Evolutionary conservation across 2,329 filamentous ascomycete species (phyloP).

Genomic region (Leptographium lundbergii): DNA sequence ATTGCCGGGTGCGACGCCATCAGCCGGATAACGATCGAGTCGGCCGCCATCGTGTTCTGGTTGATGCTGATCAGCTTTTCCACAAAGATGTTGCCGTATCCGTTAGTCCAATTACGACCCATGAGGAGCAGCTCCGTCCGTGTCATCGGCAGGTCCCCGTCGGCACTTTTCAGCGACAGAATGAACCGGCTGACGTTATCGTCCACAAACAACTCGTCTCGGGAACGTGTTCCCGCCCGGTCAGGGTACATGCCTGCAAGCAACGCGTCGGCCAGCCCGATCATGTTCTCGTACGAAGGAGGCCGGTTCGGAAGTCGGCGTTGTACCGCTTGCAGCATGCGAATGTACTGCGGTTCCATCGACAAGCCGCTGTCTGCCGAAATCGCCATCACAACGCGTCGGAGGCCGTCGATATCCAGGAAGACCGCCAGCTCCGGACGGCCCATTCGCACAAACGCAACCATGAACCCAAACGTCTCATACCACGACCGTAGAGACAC

Average conservation of each 20-base stretch:
- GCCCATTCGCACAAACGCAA: constrained; percentile 53
- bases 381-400: constrained; percentile 45
- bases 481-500: constrained; percentile 54
- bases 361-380: constrained; percentile 42
- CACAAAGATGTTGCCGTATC: constrained; percentile 38
- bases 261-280: constrained; percentile 35
- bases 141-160: constrained; percentile 12
- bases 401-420: constrained; percentile 48
- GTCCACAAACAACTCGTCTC: constrained; percentile 26
- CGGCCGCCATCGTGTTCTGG: constrained; percentile 38
- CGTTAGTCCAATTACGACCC: constrained; percentile 13
- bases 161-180: constrained; percentile 4
- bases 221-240: background rate
- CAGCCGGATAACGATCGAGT: constrained; percentile 44
- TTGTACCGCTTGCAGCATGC: constrained; percentile 38
- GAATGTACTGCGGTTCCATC: constrained; percentile 40
- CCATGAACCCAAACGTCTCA: constrained; percentile 61
- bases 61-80: constrained; percentile 54
- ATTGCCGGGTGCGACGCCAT: constrained; percentile 37
- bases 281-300: constrained; percentile 40
- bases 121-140: constrained; percentile 9
- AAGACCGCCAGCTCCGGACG: constrained; percentile 43
- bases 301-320: constrained; percentile 37
- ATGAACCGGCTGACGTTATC: constrained; percentile 14
- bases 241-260: constrained; percentile 24